Evolutionary conservation across 805 yeast genomes (phyloP).

Genomic region (Candida arabinofermentans): DNA sequence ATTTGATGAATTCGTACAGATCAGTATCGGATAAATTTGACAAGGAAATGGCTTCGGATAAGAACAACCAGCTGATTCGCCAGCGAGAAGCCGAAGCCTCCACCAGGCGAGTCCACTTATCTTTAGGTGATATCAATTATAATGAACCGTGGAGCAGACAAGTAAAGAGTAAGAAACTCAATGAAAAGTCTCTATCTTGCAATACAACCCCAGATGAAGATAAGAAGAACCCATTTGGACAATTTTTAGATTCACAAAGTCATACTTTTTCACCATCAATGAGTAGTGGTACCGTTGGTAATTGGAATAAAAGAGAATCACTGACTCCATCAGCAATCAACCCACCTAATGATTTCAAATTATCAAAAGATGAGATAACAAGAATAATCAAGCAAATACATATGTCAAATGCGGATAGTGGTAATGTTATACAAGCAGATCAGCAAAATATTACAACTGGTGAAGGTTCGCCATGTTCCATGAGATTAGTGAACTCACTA

Average conservation of each 20-base stretch:
- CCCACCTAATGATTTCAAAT: slow-evolving; percentile 10
- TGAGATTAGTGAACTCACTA: slow-evolving; percentile 8
- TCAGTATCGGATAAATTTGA: neutral
- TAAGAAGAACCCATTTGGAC: neutral
- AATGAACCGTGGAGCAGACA: neutral
- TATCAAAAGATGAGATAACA: slow-evolving; percentile 12
- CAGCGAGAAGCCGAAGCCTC: no score
- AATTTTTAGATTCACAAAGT: neutral
- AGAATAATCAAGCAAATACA: slow-evolving; percentile 13
- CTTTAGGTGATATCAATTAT: neutral
- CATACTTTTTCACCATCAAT: neutral
- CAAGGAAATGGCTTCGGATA: no score
- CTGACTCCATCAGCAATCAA: slow-evolving; percentile 9
- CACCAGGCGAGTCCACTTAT: neutral
- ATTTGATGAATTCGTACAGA: no score
- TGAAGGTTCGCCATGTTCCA: neutral
- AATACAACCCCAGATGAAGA: neutral
- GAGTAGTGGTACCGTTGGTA: neutral
- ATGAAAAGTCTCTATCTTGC: neutral
- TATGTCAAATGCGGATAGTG: neutral
- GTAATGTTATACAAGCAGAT: neutral
- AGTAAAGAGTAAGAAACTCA: neutral
- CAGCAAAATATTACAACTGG: neutral
- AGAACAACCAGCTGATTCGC: no score
- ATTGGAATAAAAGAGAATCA: neutral